These are phyloP conservation scores for Boletus speciosus DNA, from an alignment of 768 basidiomycete genomes.

Conservation along the genomic window DNA sequence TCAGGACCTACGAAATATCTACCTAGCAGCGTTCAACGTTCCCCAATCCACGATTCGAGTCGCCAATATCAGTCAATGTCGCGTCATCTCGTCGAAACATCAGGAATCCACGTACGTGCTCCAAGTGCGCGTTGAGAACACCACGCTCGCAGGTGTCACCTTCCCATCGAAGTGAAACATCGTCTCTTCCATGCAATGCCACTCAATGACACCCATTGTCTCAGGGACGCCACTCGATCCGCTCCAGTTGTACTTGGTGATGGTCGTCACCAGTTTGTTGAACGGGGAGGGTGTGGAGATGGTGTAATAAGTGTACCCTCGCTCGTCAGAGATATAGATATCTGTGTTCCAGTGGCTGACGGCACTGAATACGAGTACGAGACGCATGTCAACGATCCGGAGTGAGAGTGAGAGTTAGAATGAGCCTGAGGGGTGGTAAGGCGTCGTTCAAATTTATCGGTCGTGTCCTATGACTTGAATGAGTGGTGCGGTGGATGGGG, in stretches of 20 bases:
- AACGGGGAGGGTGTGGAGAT: constrained; percentile 13
- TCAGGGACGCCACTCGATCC: constrained; percentile 14
- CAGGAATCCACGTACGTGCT: constrained; percentile 11
- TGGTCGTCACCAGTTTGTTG: constrained; percentile 19
- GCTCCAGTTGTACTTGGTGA: constrained; percentile 23
- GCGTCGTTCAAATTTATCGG: background rate
- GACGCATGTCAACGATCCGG: constrained; percentile 14
- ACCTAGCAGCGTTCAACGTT: constrained; percentile 15
- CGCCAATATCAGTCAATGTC: background rate
- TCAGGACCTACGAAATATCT: constrained; percentile 34
- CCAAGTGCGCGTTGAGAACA: constrained; percentile 17
- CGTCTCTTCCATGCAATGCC: constrained; percentile 16
- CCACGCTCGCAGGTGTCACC: background rate
- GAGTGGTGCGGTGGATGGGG: no score
- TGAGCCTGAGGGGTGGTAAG: background rate
- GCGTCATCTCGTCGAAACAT: background rate
- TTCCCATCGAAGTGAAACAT: constrained; percentile 16
- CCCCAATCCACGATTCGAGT: background rate
- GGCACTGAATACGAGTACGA: constrained; percentile 20
- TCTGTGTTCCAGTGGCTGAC: constrained; percentile 18
- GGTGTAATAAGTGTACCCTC: constrained; percentile 16
- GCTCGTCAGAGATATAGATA: constrained; percentile 19
- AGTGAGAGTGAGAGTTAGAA: background rate
- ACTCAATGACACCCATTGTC: constrained; percentile 24
- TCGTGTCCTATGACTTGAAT: background rate